Percentiles rank a stretch among this genome's conserved stretches.
phyloP scores from a whole-genome alignment of 805 yeast species.

The Debaryomyces tyrocola region DNA sequence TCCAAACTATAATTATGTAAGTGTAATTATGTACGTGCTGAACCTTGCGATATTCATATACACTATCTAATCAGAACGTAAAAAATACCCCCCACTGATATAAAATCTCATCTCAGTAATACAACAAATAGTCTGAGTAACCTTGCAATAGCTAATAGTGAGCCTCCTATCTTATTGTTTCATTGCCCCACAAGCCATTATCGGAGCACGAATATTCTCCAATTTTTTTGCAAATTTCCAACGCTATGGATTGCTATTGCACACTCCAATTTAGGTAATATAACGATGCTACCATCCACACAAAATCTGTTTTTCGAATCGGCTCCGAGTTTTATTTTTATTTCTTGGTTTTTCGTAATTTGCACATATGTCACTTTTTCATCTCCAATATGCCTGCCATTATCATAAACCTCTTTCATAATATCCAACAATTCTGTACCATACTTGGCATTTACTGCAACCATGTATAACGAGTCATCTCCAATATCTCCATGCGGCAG shows the following conservation, averaged over 20 bases:
- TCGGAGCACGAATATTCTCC: slow-evolving; percentile 15
- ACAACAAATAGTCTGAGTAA: too few relatives aligned
- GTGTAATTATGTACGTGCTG: too few relatives aligned
- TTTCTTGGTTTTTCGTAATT: slow-evolving; percentile 26
- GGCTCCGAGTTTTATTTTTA: slow-evolving; percentile 13
- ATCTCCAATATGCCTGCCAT: slow-evolving; percentile 55
- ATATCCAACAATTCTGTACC: slow-evolving; percentile 47
- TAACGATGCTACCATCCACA: slow-evolving; percentile 60
- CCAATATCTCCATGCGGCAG: slow-evolving; percentile 58
- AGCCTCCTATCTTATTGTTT: too few relatives aligned
- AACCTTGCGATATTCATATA: too few relatives aligned
- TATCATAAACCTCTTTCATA: slow-evolving; percentile 55
- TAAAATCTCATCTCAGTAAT: too few relatives aligned
- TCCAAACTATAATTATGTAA: too few relatives aligned
- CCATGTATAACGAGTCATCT: slow-evolving; percentile 42
- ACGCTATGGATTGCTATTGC: slow-evolving; percentile 13
- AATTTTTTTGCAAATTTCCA: slow-evolving; percentile 21
- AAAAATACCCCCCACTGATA: too few relatives aligned
- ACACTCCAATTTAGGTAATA: slow-evolving; percentile 21
- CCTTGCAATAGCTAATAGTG: too few relatives aligned
- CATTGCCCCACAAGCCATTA: not conserved
- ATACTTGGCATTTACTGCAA: slow-evolving; percentile 43
- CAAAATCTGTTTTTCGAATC: slow-evolving; percentile 50
- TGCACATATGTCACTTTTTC: slow-evolving; percentile 46
- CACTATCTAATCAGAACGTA: too few relatives aligned